Evolutionary conservation across 192 early-diverging fungal genomes (phyloP).

Genomic region (Backusella westeae): DNA sequence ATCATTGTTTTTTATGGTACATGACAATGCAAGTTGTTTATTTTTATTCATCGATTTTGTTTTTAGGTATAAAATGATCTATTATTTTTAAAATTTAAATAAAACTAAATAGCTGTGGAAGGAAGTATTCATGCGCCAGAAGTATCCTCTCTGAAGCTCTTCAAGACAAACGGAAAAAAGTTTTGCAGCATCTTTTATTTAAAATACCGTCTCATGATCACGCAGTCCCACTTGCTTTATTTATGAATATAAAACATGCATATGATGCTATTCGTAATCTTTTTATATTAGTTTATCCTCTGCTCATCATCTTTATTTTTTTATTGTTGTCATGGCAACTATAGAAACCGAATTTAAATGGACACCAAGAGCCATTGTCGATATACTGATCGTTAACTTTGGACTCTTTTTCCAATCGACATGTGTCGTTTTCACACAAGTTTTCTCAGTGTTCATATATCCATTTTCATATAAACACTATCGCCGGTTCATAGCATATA

Average conservation of each 20-base stretch:
- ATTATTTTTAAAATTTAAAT: neutral
- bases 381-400: slow-evolving; percentile 14
- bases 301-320: neutral
- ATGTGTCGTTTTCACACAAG: slow-evolving; percentile 18
- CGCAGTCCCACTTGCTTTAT: neutral
- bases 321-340: neutral
- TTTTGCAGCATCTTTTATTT: neutral
- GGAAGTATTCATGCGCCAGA: neutral
- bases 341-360: neutral
- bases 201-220: neutral
- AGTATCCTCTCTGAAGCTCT: too few relatives aligned
- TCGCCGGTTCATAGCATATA: slow-evolving; percentile 10
- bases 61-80: too few relatives aligned
- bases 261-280: neutral
- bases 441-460: slow-evolving; percentile 7
- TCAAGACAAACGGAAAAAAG: neutral
- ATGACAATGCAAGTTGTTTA: too few relatives aligned
- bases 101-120: neutral
- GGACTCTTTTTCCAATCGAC: slow-evolving; percentile 32
- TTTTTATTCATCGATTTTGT: too few relatives aligned
- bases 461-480: neutral
- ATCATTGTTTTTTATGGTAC: too few relatives aligned
- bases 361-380: neutral
- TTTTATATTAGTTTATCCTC: neutral
- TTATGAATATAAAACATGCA: neutral